Conservation (phyloP, 2,329 filamentous ascomycete genomes). For the Metarhizium sp. region DNA sequence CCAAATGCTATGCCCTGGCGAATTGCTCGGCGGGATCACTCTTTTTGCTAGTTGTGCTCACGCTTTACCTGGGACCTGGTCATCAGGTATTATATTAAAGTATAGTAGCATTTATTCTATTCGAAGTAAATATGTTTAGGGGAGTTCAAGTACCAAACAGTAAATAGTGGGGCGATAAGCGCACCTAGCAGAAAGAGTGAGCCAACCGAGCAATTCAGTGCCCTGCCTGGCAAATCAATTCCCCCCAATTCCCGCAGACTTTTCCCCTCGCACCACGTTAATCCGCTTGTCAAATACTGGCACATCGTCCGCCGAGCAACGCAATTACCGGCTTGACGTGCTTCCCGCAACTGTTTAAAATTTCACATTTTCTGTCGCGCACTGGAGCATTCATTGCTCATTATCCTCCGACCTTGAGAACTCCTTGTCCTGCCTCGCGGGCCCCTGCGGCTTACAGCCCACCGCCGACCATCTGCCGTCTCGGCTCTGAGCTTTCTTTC, state of each 20-base stretch:
- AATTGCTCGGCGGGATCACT: too few species aligned
- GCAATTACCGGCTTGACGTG: neutral
- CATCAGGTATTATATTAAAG: too few species aligned
- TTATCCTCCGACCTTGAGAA: neutral
- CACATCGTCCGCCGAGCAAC: neutral
- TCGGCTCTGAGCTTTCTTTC: neutral
- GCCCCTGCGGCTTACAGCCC: neutral
- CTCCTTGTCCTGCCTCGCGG: neutral
- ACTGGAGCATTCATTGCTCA: neutral
- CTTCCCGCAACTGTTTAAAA: neutral
- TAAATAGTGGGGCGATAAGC: too few species aligned
- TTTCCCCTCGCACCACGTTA: neutral
- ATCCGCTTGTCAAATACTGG: neutral
- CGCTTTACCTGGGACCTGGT: too few species aligned
- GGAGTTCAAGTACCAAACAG: too few species aligned
- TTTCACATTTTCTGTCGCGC: neutral
- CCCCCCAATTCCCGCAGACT: neutral
- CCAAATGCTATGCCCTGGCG: too few species aligned
- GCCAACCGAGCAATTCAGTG: too few species aligned
- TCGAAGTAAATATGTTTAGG: too few species aligned
- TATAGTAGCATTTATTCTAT: too few species aligned
- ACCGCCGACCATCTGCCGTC: neutral
- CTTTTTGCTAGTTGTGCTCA: too few species aligned
- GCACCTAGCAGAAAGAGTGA: too few species aligned
- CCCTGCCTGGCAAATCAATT: too few species aligned